phyloP scores from a whole-genome alignment of 306 rosid species.

The Dalbergia cultrata region DNA sequence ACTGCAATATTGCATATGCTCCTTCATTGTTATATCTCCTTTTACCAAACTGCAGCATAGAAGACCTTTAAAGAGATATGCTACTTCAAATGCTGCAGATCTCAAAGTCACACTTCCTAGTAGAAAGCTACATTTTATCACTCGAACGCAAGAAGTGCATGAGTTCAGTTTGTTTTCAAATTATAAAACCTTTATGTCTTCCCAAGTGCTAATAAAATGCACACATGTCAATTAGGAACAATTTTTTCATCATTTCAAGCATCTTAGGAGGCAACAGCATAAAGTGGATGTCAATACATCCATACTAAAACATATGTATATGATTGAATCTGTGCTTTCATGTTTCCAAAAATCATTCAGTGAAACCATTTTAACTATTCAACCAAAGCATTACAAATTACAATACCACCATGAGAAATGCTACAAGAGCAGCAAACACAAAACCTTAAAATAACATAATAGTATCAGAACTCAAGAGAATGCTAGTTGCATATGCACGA shows the following conservation, averaged over 20 bases:
- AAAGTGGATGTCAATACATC: constrained; percentile 19
- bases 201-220: constrained; percentile 11
- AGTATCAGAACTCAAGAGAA: constrained; percentile 8
- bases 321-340: constrained; percentile 30
- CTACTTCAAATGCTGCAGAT: constrained; percentile 40
- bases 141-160: constrained; percentile 23
- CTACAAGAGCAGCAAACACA: constrained; percentile 21
- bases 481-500: constrained; percentile 39
- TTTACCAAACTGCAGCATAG: constrained; percentile 67
- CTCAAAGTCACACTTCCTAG: constrained; percentile 28
- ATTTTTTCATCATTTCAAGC: constrained; percentile 7
- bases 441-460: constrained; percentile 30
- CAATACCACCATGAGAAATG: constrained; percentile 23
- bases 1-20: constrained; percentile 80
- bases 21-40: constrained; percentile 77
- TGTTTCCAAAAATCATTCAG: constrained; percentile 37
- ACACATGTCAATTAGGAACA: constrained; percentile 2
- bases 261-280: constrained; percentile 17
- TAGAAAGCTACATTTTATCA: constrained; percentile 25
- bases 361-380: constrained; percentile 1
- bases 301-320: constrained; percentile 8
- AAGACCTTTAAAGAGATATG: constrained; percentile 43
- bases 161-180: constrained; percentile 24
- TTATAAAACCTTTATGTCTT: background rate
- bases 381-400: constrained; percentile 11